Evolutionary conservation across 352 stramenopile species (phyloP).

Genomic region (Phytophthora foliorum): DNA sequence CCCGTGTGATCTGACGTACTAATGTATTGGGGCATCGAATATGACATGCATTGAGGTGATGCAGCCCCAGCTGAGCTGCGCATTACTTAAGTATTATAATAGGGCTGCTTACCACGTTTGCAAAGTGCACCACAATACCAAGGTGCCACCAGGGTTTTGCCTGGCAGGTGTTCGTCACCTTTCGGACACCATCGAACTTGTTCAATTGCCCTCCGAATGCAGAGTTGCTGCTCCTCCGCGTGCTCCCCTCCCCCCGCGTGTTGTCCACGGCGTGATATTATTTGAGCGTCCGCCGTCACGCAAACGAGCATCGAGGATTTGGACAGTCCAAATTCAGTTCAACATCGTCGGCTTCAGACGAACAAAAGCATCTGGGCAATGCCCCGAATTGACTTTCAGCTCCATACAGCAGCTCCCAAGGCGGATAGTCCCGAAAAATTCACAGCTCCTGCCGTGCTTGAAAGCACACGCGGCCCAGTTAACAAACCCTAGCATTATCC

Average conservation of each 20-base stretch:
- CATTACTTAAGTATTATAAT: too few relatives aligned
- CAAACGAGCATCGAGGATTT: not conserved
- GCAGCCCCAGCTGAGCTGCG: too few relatives aligned
- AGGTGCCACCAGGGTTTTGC: too few relatives aligned
- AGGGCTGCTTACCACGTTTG: too few relatives aligned
- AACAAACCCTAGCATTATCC: constrained; percentile 11
- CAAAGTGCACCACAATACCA: too few relatives aligned
- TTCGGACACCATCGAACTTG: too few relatives aligned
- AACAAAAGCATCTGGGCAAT: constrained; percentile 15
- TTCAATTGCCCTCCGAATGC: not conserved
- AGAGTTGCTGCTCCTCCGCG: not conserved
- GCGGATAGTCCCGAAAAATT: constrained; percentile 21
- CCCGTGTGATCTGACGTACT: too few relatives aligned
- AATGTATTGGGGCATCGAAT: too few relatives aligned
- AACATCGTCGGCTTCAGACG: constrained; percentile 4
- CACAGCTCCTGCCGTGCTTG: constrained; percentile 11
- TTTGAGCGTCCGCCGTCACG: not conserved
- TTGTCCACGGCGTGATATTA: not conserved
- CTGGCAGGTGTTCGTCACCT: too few relatives aligned
- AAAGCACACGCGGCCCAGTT: not conserved
- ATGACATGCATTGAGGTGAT: too few relatives aligned
- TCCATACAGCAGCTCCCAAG: not conserved
- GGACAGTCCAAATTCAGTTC: not conserved
- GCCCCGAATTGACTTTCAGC: not conserved
- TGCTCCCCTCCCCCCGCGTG: too few relatives aligned